These are phyloP conservation scores for Lodderomyces orthopsilosis DNA, from an alignment of 1,139 yeast species.

Conservation along the genomic window DNA sequence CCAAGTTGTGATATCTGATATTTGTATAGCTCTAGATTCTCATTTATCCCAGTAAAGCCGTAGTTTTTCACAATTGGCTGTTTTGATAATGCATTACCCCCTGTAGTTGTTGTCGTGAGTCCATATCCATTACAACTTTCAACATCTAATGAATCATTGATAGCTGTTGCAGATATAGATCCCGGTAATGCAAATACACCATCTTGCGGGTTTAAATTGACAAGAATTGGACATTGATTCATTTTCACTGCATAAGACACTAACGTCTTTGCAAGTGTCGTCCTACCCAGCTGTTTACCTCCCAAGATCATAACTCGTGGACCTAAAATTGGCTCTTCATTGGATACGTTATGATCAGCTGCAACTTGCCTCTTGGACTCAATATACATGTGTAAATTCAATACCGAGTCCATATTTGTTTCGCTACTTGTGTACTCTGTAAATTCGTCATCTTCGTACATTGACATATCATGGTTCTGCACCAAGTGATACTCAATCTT, in stretches of 20 bases:
- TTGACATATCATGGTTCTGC: slow-evolving; percentile 39
- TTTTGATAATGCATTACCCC: slow-evolving; percentile 78
- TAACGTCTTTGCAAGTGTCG: slow-evolving; percentile 67
- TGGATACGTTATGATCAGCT: slow-evolving; percentile 23
- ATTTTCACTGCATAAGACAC: slow-evolving; percentile 74
- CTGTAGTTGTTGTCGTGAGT: slow-evolving; percentile 78
- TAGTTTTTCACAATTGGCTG: slow-evolving; percentile 81
- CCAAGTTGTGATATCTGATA: slow-evolving; percentile 58
- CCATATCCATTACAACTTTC: slow-evolving; percentile 78
- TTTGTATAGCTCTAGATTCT: slow-evolving; percentile 62
- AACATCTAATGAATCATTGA: slow-evolving; percentile 76
- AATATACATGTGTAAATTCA: slow-evolving; percentile 74
- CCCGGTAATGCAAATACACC: slow-evolving; percentile 85
- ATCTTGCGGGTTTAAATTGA: slow-evolving; percentile 81
- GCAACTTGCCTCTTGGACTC: slow-evolving; percentile 55
- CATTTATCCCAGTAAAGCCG: slow-evolving; percentile 63
- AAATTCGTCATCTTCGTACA: slow-evolving; percentile 31
- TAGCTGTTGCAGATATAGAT: slow-evolving; percentile 77
- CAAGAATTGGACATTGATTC: slow-evolving; percentile 61
- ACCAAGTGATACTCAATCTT: slow-evolving; percentile 49
- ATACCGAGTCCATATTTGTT: slow-evolving; percentile 59
- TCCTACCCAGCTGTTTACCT: slow-evolving; percentile 70
- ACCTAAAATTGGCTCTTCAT: slow-evolving; percentile 28
- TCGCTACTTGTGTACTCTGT: slow-evolving; percentile 71
- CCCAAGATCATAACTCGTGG: slow-evolving; percentile 81